Conservation (phyloP, 768 basidiomycete species). For the Gloeostereum incarnatum region DNA sequence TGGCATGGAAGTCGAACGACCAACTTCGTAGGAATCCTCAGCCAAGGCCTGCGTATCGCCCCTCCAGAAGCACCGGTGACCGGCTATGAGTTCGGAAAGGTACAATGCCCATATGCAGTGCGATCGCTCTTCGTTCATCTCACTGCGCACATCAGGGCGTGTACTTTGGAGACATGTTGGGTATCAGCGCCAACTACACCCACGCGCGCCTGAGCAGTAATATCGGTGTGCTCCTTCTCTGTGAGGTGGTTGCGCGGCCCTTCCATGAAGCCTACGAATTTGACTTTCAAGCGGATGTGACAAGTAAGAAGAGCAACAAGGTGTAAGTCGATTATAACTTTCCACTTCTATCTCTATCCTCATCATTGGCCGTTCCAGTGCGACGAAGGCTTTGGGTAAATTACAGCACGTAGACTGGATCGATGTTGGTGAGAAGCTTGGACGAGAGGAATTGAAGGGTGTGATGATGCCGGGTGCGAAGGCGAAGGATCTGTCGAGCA, state of each 20-base stretch:
- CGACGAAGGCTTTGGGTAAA: conserved; percentile 30
- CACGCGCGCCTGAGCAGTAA: conserved; percentile 23
- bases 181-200: conserved; percentile 16
- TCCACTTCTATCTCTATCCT: too few relatives aligned
- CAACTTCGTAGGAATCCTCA: conserved; percentile 34
- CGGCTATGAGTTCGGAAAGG: conserved; percentile 38
- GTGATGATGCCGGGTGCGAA: conserved; percentile 34
- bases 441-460: conserved; percentile 24
- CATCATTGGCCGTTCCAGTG: too few relatives aligned
- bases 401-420: conserved; percentile 32
- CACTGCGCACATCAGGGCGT: conserved; percentile 8
- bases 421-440: conserved; percentile 29
- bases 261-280: conserved; percentile 30
- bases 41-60: conserved; percentile 35
- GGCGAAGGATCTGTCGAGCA: conserved; percentile 7
- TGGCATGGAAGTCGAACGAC: conserved; percentile 40
- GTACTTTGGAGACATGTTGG: not conserved
- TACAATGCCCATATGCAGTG: conserved; percentile 37
- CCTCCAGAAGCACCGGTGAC: conserved; percentile 33
- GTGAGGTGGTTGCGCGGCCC: conserved; percentile 33
- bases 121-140: too few relatives aligned
- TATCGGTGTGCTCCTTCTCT: conserved; percentile 31
- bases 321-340: too few relatives aligned
- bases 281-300: too few relatives aligned
- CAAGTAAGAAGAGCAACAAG: too few relatives aligned